Conservation (phyloP, 257 asterid species). For the Fraxinus americana region DNA sequence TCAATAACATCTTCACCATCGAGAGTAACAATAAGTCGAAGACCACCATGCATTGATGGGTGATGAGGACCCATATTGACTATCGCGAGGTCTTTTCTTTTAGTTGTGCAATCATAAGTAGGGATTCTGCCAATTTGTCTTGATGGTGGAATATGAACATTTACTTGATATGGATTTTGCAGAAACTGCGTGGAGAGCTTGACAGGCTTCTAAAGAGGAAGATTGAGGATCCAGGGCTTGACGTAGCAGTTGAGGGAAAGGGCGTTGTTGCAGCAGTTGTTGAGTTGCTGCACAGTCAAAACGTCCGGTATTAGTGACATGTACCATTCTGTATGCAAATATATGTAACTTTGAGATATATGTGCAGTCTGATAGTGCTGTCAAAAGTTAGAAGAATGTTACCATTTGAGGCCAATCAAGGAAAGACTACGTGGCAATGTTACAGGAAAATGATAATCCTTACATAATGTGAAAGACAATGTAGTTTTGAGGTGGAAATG, state of each 20-base stretch:
- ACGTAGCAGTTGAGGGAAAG: conserved; percentile 70
- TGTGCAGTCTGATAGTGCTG: not conserved
- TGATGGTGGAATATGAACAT: not conserved
- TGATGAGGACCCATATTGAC: too few relatives aligned
- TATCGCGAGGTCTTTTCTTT: too few relatives aligned
- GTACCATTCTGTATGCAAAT: not conserved
- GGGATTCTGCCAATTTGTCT: too few relatives aligned
- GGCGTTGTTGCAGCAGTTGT: conserved; percentile 77
- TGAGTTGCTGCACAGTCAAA: conserved; percentile 78
- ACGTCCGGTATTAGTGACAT: conserved; percentile 40
- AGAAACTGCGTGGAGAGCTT: conserved; percentile 86
- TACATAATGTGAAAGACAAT: not conserved
- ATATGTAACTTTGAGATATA: not conserved
- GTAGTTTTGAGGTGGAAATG: not conserved
- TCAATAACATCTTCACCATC: too few relatives aligned
- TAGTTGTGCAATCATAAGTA: too few relatives aligned
- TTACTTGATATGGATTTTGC: conserved; percentile 27
- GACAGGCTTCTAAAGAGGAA: conserved; percentile 81
- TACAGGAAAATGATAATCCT: not conserved
- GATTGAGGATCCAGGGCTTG: conserved; percentile 77
- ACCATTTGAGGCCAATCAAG: not conserved
- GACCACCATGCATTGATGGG: too few relatives aligned
- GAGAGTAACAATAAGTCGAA: too few relatives aligned
- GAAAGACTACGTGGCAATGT: not conserved
- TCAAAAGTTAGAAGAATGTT: not conserved